These are phyloP conservation scores for Alternaria gansuensis DNA, from an alignment of 2,329 filamentous ascomycete species.

Conservation along the genomic window DNA sequence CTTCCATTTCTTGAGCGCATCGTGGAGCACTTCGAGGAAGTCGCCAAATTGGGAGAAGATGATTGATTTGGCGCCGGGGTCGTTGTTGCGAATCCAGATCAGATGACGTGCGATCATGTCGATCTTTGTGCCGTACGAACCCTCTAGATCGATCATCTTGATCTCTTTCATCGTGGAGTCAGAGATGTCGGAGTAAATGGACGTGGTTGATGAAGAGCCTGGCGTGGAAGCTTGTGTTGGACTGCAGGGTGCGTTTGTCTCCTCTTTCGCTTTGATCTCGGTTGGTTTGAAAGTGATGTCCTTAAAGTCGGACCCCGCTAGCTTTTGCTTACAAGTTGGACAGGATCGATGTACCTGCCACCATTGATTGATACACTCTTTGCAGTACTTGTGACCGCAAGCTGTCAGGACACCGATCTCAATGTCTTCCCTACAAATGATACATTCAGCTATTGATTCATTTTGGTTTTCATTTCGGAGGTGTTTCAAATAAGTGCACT, in stretches of 20 bases:
- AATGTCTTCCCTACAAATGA: slow-evolving; percentile 84
- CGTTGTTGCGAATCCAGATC: slow-evolving; percentile 82
- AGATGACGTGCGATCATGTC: slow-evolving; percentile 77
- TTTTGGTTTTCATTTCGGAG: slow-evolving; percentile 69
- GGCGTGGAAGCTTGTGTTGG: slow-evolving; percentile 40
- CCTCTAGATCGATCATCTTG: slow-evolving; percentile 77
- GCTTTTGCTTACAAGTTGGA: slow-evolving; percentile 79
- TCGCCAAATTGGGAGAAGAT: slow-evolving; percentile 92
- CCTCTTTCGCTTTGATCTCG: slow-evolving; percentile 72
- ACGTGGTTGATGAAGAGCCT: slow-evolving; percentile 40
- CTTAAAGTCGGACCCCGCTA: slow-evolving; percentile 75
- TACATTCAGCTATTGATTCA: slow-evolving; percentile 69
- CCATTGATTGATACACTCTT: slow-evolving; percentile 85
- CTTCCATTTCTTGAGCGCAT: slow-evolving; percentile 73
- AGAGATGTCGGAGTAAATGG: slow-evolving; percentile 82
- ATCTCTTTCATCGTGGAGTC: slow-evolving; percentile 78
- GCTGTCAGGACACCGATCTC: slow-evolving; percentile 82
- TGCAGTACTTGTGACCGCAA: slow-evolving; percentile 89
- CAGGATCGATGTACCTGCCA: slow-evolving; percentile 77
- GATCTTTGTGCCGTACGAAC: slow-evolving; percentile 87
- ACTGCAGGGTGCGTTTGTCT: slow-evolving; percentile 51
- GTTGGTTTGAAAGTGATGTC: slow-evolving; percentile 84
- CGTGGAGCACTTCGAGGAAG: slow-evolving; percentile 77
- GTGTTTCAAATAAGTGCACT: slow-evolving; percentile 76
- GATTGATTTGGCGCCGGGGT: slow-evolving; percentile 88